Conservation (phyloP, 768 basidiomycete species). For the Boletus sp. region DNA sequence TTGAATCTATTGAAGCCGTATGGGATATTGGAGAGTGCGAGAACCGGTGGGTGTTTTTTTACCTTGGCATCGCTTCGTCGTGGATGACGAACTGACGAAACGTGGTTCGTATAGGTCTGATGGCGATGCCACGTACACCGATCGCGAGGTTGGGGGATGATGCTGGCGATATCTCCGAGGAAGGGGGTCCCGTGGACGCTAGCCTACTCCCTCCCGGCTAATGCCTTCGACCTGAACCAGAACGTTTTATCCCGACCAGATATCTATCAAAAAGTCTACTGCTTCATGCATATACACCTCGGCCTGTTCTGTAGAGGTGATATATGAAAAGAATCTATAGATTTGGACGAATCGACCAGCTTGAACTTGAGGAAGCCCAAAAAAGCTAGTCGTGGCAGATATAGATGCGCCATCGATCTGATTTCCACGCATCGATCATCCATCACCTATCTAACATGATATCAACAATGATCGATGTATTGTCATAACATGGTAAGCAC, state of each 20-base stretch:
- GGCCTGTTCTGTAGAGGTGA: background rate
- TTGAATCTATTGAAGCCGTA: slow-evolving; percentile 89
- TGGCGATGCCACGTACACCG: slow-evolving; percentile 98
- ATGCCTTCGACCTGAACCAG: slow-evolving; percentile 4
- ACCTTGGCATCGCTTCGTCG: background rate
- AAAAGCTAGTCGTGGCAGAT: too few species aligned
- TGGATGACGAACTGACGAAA: background rate
- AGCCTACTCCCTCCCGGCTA: slow-evolving; percentile 94
- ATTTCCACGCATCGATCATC: too few species aligned
- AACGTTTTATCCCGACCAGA: too few species aligned
- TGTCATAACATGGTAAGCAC: too few species aligned
- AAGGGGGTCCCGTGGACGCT: slow-evolving; percentile 71
- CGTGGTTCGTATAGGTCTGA: slow-evolving; percentile 58
- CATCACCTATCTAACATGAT: too few species aligned
- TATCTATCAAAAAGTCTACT: background rate
- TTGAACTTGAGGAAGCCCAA: too few species aligned
- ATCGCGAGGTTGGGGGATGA: slow-evolving; percentile 60
- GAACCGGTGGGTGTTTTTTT: slow-evolving; percentile 66
- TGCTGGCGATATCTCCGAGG: slow-evolving; percentile 53
- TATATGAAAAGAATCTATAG: background rate
- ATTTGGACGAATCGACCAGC: too few species aligned
- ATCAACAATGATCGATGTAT: too few species aligned
- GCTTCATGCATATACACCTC: too few species aligned
- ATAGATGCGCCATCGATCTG: too few species aligned
- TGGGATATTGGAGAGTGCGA: slow-evolving; percentile 91